Evolutionary conservation across 2,329 filamentous ascomycete species (phyloP), one percentile per base, ranked within the genome.

Genomic region (Aureobasidium melanogenum): DNA sequence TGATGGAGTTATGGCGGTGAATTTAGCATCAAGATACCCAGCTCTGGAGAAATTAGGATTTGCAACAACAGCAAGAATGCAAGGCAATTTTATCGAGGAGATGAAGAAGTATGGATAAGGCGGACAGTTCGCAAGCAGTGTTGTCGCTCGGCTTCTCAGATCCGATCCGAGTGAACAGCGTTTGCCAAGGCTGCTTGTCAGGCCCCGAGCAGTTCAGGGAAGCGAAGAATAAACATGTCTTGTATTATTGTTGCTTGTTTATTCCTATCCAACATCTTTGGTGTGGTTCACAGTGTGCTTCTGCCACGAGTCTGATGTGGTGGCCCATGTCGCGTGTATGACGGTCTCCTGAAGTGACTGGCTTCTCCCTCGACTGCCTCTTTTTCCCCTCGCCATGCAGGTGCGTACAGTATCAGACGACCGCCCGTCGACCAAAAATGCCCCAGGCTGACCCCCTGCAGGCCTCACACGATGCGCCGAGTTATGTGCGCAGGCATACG

Each of bases 401-500:
- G 60, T 61, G 38, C 41, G 60, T 61, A 52, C 32, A 22, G 32
- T 30, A 30, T 39, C 32, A 41, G 39, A 51, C 44, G 28, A 59
- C 44, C 8, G 8, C 17, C 41, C 19, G n/a, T 32, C 57, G 22
- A 34, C 34, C 57, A 14, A 60, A 41, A 28, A 46, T 50, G 47
- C 17, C 47, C 14, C 57, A 44, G 22, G 32, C 44, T 60, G 24
- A 60, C 48, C 6, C 24, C n/a, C 14, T 52, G 26, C 47, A 60
- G 48, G 24, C 46, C 36, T 51, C 58, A 30, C 56, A 59, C 60
- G 81, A 74, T 75, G 80, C 67, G 74, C 76, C 67, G 77, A 44
- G 26, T 9, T 43, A 56, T 34, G 54, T 57, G 64, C 78, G 81
- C 69, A 81, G 82, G 66, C 84, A 86, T 76, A 76, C 76, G 66